Conservation (phyloP, 2,329 filamentous ascomycete species). For the Penicillium carneum region DNA sequence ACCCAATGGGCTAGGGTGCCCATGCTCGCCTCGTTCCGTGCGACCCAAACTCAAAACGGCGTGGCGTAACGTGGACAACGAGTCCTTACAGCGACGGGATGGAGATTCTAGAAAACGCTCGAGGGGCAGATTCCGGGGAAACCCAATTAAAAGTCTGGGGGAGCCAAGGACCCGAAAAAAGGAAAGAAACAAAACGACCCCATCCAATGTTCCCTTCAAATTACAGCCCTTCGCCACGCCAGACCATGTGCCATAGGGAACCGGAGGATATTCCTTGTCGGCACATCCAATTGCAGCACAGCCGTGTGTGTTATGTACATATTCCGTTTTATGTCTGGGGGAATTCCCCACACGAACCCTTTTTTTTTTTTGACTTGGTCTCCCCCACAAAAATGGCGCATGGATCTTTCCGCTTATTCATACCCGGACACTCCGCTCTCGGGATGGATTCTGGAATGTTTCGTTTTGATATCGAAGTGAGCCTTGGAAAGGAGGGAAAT, state of each 20-base stretch:
- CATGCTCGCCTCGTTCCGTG: conserved; percentile 22
- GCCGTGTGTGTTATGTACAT: not conserved
- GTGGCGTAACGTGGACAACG: conserved; percentile 33
- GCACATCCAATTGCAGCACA: conserved; percentile 10
- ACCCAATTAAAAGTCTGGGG: conserved; percentile 14
- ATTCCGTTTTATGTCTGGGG: conserved; percentile 4
- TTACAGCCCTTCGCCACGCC: conserved; percentile 4
- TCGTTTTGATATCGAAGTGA: not conserved
- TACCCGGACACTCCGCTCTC: conserved; percentile 24
- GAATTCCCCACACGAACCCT: conserved; percentile 39
- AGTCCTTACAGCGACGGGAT: conserved; percentile 14
- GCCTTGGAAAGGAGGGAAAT: not conserved
- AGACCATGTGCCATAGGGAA: conserved; percentile 16
- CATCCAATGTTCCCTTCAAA: not conserved
- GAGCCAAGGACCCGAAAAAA: conserved; percentile 5
- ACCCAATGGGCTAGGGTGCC: conserved; percentile 16
- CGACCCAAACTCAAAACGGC: conserved; percentile 33
- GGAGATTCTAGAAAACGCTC: conserved; percentile 30
- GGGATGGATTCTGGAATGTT: not conserved
- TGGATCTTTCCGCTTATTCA: conserved; percentile 29
- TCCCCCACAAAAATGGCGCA: conserved; percentile 42
- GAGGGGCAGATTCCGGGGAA: conserved; percentile 19
- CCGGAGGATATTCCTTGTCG: conserved; percentile 18
- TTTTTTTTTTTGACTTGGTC: conserved; percentile 9
- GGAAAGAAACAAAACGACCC: not conserved